phyloP scores from a whole-genome alignment of 805 yeast species.

The Scheffersomyces ergatensis region DNA sequence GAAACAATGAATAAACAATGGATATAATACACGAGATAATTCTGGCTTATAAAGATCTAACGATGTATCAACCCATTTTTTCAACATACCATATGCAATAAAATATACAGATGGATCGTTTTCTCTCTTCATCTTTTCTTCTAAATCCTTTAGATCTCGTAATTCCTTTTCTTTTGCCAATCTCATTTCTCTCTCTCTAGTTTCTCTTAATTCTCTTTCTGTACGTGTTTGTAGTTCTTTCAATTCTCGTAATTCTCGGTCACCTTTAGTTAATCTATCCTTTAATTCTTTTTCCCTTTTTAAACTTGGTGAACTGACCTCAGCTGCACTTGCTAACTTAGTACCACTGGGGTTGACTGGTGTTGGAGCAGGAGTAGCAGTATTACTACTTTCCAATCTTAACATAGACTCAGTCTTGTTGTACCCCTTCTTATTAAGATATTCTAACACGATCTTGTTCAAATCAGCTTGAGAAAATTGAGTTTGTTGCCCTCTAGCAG shows the following conservation, averaged over 20 bases:
- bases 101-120: constrained; percentile 68
- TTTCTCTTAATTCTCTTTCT: constrained; percentile 37
- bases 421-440: constrained; percentile 89
- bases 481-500: constrained; percentile 25
- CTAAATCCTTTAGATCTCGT: constrained; percentile 37
- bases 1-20: constrained; percentile 88
- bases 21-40: constrained; percentile 77
- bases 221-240: constrained; percentile 30
- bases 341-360: constrained; percentile 47
- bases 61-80: constrained; percentile 88
- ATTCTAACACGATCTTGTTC: constrained; percentile 89
- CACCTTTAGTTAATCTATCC: constrained; percentile 23
- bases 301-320: constrained; percentile 13
- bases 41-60: constrained; percentile 91
- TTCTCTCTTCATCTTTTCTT: constrained; percentile 42
- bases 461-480: constrained; percentile 81
- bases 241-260: constrained; percentile 34
- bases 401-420: constrained; percentile 92
- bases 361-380: constrained; percentile 50
- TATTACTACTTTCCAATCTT: constrained; percentile 76
- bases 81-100: constrained; percentile 77
- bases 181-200: constrained; percentile 36
- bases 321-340: constrained; percentile 31
- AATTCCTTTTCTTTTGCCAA: constrained; percentile 39
- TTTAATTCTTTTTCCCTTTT: constrained; percentile 24